Conservation (phyloP, 345 rosid species). For the Sonneratia caseolaris region DNA sequence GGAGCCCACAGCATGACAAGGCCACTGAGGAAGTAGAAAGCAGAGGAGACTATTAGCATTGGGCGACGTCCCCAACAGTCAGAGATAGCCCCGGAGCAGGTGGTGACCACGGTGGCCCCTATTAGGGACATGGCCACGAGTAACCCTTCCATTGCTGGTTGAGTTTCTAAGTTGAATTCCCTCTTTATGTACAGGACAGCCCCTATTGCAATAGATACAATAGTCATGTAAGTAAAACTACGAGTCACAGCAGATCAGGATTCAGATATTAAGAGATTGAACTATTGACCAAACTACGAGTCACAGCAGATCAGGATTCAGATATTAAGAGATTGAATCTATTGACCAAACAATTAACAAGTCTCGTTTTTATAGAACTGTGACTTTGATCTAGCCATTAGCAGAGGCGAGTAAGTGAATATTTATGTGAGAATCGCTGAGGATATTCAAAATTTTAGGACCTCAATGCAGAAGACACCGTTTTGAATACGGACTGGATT, state of each 20-base stretch:
- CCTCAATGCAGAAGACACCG: background rate
- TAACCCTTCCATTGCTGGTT: conserved; percentile 15
- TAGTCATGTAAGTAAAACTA: background rate
- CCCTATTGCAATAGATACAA: conserved; percentile 7
- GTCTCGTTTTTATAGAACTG: background rate
- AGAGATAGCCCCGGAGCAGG: conserved; percentile 15
- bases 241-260: background rate
- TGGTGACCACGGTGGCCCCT: conserved; percentile 18
- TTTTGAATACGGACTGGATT: background rate
- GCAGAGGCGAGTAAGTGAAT: too few relatives aligned
- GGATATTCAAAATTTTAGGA: too few relatives aligned
- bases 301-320: background rate
- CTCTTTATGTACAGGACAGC: conserved; percentile 19
- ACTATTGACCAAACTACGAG: background rate
- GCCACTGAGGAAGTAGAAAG: conserved; percentile 15
- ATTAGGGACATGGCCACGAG: conserved; percentile 19
- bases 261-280: background rate
- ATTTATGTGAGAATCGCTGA: too few relatives aligned
- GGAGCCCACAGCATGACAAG: conserved; percentile 18
- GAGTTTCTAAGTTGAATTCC: conserved; percentile 16
- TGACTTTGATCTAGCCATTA: too few relatives aligned
- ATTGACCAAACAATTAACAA: background rate
- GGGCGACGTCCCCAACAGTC: conserved; percentile 19
- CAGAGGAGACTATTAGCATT: conserved; percentile 14
- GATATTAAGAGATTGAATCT: background rate